Evolutionary conservation across 805 yeast genomes (phyloP).

Genomic region (Tetrapisispora arboricola): DNA sequence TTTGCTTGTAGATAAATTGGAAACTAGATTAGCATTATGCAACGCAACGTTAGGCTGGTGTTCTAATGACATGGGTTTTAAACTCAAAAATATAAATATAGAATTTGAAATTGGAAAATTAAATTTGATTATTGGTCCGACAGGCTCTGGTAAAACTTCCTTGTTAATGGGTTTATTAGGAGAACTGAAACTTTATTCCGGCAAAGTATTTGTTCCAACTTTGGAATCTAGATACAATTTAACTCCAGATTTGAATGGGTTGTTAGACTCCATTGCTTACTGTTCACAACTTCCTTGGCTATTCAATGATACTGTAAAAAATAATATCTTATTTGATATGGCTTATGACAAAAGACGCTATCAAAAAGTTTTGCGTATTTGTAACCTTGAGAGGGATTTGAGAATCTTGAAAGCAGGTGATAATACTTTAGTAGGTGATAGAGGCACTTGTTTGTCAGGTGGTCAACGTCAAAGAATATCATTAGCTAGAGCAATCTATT

Average conservation of each 20-base stretch:
- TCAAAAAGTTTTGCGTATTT: conserved; percentile 69
- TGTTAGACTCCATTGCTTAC: conserved; percentile 87
- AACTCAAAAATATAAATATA: conserved; percentile 61
- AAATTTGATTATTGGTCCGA: conserved; percentile 83
- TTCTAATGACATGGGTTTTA: conserved; percentile 51
- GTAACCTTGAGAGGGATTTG: conserved; percentile 80
- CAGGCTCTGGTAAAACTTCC: conserved; percentile 93
- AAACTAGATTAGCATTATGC: conserved; percentile 56
- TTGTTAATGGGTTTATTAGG: conserved; percentile 82
- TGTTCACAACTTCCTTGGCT: conserved; percentile 97
- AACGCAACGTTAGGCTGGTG: conserved; percentile 78
- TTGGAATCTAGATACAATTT: conserved; percentile 62
- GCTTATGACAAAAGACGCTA: conserved; percentile 68
- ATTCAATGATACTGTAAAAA: conserved; percentile 77
- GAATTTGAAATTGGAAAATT: conserved; percentile 63
- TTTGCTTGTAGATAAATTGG: conserved; percentile 42
- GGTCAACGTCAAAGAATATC: conserved; percentile 97
- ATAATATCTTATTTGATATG: conserved; percentile 71
- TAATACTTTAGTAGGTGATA: conserved; percentile 90
- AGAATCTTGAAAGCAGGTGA: conserved; percentile 85
- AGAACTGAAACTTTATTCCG: conserved; percentile 70
- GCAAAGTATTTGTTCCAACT: conserved; percentile 75
- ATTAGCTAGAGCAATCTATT: conserved; percentile 87
- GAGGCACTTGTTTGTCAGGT: conserved; percentile 92
- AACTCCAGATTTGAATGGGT: conserved; percentile 68